Evolutionary conservation across 192 early-diverging fungal species (phyloP), one percentile per base, ranked within the genome.

Genomic region (Entomortierella beljakovae): DNA sequence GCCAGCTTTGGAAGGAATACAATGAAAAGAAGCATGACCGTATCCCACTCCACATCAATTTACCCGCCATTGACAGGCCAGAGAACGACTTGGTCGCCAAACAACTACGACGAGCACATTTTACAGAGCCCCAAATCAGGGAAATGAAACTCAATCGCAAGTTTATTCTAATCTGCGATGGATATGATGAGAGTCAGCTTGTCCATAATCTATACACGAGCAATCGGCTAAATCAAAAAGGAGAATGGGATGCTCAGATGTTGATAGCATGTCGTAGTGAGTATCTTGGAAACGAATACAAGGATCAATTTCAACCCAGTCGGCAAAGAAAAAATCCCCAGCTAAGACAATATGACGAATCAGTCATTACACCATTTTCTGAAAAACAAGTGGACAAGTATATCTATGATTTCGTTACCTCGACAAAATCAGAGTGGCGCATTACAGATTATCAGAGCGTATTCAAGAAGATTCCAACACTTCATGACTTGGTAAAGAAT

Each of bases 51-150:
- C 29, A 48, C 20, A 48, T 61, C 42, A 61, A 29, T 26, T 26
- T 61, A 26, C 59, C 59, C 3, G 26, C 59, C 9, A 61, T 61
- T 29, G 29, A 61, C 25, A 33, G 26, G 11, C 59, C 59, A 4
- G 42, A 61, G 4, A 6, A 48, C 3, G 40, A 61, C 25, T 28
- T 61, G 9, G 35, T 52, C 34, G 61, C 31, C 29, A 63, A 63
- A 31, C 61, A 63, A 6, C 31, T 63, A 6, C 46, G 49, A 2
- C 15, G 13, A 3, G 20, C 9, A 8, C 32, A 33, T 2, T 63
- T 63, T 51, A 20, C 61, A 3, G 61, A 63, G 26, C 18, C 61
- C 8, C 61, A 63, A 32, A 63, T 63, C 48, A 11, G 49, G 34
- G 61, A 63, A 23, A n/a, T 63, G 9, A 63, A 63, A 34, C 18